Evolutionary conservation across 495 filamentous ascomycete species (phyloP).

Genomic region (Chaetomium fimeti): DNA sequence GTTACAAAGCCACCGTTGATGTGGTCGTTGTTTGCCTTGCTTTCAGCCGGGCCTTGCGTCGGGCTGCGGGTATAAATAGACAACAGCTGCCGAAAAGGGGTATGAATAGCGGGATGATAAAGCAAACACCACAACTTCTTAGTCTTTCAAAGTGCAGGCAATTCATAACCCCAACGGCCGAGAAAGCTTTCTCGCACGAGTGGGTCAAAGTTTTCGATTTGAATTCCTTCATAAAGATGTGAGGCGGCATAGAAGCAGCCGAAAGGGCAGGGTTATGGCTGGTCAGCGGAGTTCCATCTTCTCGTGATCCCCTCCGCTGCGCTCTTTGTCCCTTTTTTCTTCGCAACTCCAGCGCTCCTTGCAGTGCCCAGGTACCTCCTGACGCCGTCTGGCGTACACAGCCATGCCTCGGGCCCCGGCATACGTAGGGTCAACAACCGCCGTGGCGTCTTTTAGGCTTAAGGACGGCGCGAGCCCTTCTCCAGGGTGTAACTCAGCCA

Average conservation of each 20-base stretch:
- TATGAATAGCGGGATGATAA: not conserved
- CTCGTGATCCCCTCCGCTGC: not conserved
- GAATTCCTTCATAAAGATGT: no score
- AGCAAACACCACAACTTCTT: not conserved
- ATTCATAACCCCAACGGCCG: no score
- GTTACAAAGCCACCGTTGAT: not conserved
- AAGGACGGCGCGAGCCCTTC: not conserved
- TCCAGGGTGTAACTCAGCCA: not conserved
- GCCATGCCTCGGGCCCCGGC: not conserved
- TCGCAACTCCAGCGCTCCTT: not conserved
- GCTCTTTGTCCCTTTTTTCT: not conserved
- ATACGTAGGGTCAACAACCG: not conserved
- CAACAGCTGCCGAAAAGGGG: not conserved
- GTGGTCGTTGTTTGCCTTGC: not conserved
- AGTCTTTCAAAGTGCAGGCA: no score
- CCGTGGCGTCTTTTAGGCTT: not conserved
- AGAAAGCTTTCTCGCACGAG: no score
- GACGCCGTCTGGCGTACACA: not conserved
- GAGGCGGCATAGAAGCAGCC: no score
- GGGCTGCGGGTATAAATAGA: not conserved
- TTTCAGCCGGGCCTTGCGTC: not conserved
- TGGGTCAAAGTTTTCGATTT: no score
- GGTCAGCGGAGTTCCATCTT: not conserved
- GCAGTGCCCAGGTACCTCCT: not conserved
- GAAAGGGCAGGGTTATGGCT: no score